Evolutionary conservation across 202 grass and related monocot genomes (phyloP), one percentile per base, ranked within the genome.

Genomic region (Setaria viridis): DNA sequence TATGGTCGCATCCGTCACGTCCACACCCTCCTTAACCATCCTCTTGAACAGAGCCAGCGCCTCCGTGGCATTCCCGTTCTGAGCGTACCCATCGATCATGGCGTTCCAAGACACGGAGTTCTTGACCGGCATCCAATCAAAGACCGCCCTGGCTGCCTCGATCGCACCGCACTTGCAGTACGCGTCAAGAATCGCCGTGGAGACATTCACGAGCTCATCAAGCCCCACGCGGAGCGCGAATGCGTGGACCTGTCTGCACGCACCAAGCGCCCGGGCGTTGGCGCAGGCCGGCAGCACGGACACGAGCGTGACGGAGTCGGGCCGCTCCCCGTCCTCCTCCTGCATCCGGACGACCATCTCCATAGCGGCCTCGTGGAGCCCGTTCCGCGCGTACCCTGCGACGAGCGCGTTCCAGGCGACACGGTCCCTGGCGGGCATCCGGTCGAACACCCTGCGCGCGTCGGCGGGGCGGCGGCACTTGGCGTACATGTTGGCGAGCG

Each of bases 381-480:
- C 85, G 66, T 94, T 92, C 29, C 83, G 84, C 35, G 90, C 85
- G 82, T 93, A 97, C 7, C 90, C 90, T 11, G 76, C 73, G 6
- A 97, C 77, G 41, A 97, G 87, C 41, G 89, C 91, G 39, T 95
- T 98, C 93, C 93, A 98, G 7, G 95, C 86, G 53, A 94, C 88
- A 45, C 89, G 70, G 78, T 98, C 90, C 55, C 82, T 79, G 37
- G 62, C 55, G 17, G 88, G 84, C 88, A 95, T 98, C 78, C 91
- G 76, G 74, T 93, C 95, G 70, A 95, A 98, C 95, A 93, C 84
- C 72, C 83, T 92, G 25, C 85, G 83, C 11, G 95, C 91, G 48
- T 95, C 89, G 3, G 29, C 53, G 9, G 92, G 84, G 50, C 75
- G 63, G 64, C 88, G 76, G 33, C 95, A 98, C 84, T 92, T 95